These are phyloP conservation scores for Ogataea saltuana DNA, from an alignment of 805 yeast species.

Conservation along the genomic window DNA sequence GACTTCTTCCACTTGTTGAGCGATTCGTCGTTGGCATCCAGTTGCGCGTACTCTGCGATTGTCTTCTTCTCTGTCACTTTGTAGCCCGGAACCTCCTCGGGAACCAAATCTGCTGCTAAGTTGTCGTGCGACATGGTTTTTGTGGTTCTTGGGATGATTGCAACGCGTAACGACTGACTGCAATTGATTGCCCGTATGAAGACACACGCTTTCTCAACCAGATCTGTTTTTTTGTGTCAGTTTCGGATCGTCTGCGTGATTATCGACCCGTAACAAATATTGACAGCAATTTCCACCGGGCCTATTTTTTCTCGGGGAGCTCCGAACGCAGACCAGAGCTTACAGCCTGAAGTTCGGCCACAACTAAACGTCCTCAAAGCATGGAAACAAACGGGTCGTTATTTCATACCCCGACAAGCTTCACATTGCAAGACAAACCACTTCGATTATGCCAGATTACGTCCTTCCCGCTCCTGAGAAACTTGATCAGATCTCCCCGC, in stretches of 20 bases:
- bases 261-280: background rate
- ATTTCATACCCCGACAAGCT: too few species aligned
- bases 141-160: background rate
- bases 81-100: slow-evolving; percentile 66
- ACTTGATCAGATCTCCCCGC: slow-evolving; percentile 24
- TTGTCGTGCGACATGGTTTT: slow-evolving; percentile 2
- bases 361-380: too few species aligned
- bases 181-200: background rate
- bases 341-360: too few species aligned
- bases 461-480: slow-evolving; percentile 33
- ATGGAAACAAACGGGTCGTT: background rate
- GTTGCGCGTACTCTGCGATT: slow-evolving; percentile 73
- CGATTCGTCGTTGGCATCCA: slow-evolving; percentile 90
- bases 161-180: background rate
- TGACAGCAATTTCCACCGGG: too few species aligned
- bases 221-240: too few species aligned
- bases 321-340: background rate
- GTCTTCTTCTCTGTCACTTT: slow-evolving; percentile 71
- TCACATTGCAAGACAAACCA: too few species aligned
- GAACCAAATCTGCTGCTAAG: slow-evolving; percentile 54
- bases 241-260: too few species aligned
- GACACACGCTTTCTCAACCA: too few species aligned
- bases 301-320: background rate
- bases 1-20: slow-evolving; percentile 90
- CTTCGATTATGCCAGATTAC: background rate